Percentiles rank a stretch among this genome's conserved stretches.
Conservation (phyloP, 352 stramenopile species). For the Pythium aphanidermatum region DNA sequence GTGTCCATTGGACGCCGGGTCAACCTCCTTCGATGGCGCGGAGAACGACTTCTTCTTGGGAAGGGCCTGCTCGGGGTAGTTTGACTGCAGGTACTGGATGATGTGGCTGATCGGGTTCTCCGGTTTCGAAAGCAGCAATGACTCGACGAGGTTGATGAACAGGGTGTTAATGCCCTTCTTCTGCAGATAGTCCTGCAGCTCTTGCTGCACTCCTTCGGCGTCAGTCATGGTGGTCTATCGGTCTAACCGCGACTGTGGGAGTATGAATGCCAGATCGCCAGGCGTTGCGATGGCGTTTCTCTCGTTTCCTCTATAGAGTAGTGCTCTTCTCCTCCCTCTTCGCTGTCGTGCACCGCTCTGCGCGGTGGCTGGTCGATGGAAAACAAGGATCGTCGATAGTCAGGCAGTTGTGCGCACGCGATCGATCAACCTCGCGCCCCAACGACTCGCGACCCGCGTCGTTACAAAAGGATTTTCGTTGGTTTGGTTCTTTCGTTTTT, state of each 20-base stretch:
- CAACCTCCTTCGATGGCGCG: conserved; percentile 28
- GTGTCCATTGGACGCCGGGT: conserved; percentile 28
- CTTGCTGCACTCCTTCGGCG: conserved; percentile 83
- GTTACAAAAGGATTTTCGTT: conserved; percentile 21
- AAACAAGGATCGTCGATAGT: conserved; percentile 13
- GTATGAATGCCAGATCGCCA: no score
- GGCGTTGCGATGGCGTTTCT: neutral
- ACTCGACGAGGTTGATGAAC: conserved; percentile 91
- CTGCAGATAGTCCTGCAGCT: conserved; percentile 89
- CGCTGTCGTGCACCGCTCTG: conserved; percentile 1
- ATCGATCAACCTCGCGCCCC: neutral
- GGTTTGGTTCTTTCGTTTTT: conserved; percentile 19
- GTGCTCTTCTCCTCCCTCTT: neutral
- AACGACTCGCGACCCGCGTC: conserved; percentile 17
- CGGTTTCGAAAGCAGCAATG: conserved; percentile 83
- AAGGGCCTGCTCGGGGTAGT: conserved; percentile 80
- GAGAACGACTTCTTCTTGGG: conserved; percentile 31
- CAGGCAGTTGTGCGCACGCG: neutral
- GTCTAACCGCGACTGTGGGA: neutral
- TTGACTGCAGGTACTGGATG: conserved; percentile 85
- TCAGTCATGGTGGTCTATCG: conserved; percentile 49
- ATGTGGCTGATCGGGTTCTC: conserved; percentile 88
- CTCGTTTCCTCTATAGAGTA: conserved; percentile 6
- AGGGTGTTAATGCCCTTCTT: conserved; percentile 91
- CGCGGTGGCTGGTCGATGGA: conserved; percentile 9